phyloP scores from a whole-genome alignment of 2,329 filamentous ascomycete genomes.

The Bisporella sp. region DNA sequence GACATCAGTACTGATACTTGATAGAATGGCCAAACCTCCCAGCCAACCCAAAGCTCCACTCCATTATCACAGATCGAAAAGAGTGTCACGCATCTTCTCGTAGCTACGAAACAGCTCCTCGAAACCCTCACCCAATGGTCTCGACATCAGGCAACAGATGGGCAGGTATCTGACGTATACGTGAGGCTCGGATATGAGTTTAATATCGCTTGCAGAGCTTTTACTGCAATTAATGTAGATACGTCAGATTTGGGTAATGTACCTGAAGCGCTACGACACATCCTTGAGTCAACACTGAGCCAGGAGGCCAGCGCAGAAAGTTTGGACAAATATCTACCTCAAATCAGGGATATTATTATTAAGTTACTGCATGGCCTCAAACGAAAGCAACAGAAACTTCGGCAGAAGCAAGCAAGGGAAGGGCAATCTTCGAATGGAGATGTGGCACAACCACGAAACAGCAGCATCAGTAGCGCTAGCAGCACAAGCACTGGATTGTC shows the following conservation, averaged over 20 bases:
- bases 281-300: constrained; percentile 91
- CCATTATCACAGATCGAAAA: constrained; percentile 91
- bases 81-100: constrained; percentile 93
- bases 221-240: constrained; percentile 94
- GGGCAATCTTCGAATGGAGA: constrained; percentile 16
- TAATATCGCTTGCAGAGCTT: constrained; percentile 96
- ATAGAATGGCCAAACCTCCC: constrained; percentile 13
- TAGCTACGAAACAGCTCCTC: constrained; percentile 94
- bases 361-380: constrained; percentile 93
- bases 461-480: constrained; percentile 51
- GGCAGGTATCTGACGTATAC: constrained; percentile 96
- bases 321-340: constrained; percentile 85
- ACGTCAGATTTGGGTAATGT: constrained; percentile 92
- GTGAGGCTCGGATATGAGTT: constrained; percentile 97
- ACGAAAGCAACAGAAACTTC: constrained; percentile 87
- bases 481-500: constrained; percentile 53
- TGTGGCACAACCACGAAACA: constrained; percentile 31
- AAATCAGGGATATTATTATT: constrained; percentile 97
- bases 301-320: constrained; percentile 93
- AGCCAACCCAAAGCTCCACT: constrained; percentile 18
- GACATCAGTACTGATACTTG: not conserved
- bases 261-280: constrained; percentile 80
- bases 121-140: constrained; percentile 99
- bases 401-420: constrained; percentile 54
- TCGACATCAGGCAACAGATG: constrained; percentile 82